Base-by-base conservation (phyloP, 768 basidiomycete species). In the Psilocybe cyanescens region DNA sequence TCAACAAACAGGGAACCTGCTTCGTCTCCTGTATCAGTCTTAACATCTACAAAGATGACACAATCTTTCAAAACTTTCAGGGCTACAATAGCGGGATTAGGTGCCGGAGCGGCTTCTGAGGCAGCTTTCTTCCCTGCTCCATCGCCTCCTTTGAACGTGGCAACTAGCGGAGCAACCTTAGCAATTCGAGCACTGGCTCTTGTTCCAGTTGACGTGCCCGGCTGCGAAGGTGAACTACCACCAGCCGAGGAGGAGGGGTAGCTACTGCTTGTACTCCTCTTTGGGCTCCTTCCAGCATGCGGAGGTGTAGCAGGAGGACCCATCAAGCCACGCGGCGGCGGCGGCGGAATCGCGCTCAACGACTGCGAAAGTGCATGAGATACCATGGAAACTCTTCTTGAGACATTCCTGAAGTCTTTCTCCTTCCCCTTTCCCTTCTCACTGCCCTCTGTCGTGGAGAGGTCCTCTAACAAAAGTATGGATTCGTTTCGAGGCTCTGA, bases 21-120 rank as follows among this genome's bases (percentile, higher is more conserved):
- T 67, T 96, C 90, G 46, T 90, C 89, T 1, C 92, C 90, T 57
- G 90, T 87, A 56, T 93, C 92, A 0, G 91, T 93, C 60, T 88
- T 86, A 29, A 97, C 92, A 69, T 96, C 95, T 51, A 96, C 94
- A 67, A 92, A 95, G 8, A 94, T 87, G 1, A 83, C 81, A 58
- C 94, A 95, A 11, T 86, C 84, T 58, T 87, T 86, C 61, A 96
- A 76, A 37, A 90, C 80, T 53, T 82, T 83, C 62, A 88, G 69
- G 29, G 75, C 70, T 49, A 75, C 74, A 24, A 65, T 71, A 61
- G 59, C 68, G 50, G 70, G 67, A 51, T 71, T 74, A 35, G 66
- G 64, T 17, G 64, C 53, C 39, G 68, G 63, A 1, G 62, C 60
- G 16, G 59, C 47, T 31, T 64, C 68, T 24, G 65, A 50, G 30